These are phyloP conservation scores for Phaeomoniella chlamydospora DNA, from an alignment of 2,329 filamentous ascomycete species.

Conservation along the genomic window DNA sequence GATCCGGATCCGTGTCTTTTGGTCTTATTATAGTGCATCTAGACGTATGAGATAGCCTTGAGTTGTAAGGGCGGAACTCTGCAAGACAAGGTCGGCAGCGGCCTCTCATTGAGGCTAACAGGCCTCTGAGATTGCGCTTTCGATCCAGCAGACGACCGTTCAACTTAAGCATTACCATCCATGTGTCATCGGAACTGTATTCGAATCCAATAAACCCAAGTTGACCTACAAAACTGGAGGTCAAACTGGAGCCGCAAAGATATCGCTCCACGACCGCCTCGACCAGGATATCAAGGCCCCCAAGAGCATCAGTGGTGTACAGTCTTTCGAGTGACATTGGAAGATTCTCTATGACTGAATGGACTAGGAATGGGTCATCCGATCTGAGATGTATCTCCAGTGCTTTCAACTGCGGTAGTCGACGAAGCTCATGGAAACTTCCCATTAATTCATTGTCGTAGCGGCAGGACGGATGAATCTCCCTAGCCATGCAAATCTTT, in stretches of 20 bases:
- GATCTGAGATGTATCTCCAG: conserved; percentile 9
- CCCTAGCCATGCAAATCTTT: background rate
- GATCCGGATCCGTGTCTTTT: no score
- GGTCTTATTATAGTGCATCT: no score
- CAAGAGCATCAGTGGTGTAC: conserved; percentile 5
- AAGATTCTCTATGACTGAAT: conserved; percentile 6
- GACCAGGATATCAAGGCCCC: background rate
- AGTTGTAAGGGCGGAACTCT: no score
- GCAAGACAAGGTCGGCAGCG: no score
- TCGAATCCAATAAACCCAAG: background rate
- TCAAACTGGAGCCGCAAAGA: background rate
- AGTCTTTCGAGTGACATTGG: conserved; percentile 6
- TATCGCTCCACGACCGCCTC: background rate
- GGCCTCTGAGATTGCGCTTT: no score
- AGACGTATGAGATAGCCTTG: no score
- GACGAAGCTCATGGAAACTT: conserved; percentile 4
- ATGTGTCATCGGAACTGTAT: background rate
- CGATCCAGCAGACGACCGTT: background rate
- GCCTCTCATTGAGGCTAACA: no score
- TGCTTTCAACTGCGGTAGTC: conserved; percentile 4
- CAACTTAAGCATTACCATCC: background rate
- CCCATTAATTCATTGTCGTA: conserved; percentile 5
- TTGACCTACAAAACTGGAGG: background rate
- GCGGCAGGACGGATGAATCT: background rate
- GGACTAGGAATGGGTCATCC: conserved; percentile 4